Evolutionary conservation across 495 filamentous ascomycete genomes (phyloP).

Genomic region (Aspergillus panamensis): DNA sequence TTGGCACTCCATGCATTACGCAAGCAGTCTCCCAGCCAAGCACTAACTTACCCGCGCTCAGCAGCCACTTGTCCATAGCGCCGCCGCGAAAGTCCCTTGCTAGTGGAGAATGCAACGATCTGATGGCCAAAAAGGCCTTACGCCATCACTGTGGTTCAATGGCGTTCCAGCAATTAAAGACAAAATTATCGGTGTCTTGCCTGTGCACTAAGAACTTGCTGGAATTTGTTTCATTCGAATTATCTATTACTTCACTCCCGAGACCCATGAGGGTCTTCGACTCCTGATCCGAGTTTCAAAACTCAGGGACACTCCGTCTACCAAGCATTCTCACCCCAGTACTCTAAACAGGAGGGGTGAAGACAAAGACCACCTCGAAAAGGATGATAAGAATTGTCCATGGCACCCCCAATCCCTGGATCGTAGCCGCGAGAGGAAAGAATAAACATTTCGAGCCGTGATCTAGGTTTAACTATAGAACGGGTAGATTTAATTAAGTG

Average conservation of each 20-base stretch:
- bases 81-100: constrained; percentile 38
- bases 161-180: constrained; percentile 13
- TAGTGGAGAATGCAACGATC: constrained; percentile 47
- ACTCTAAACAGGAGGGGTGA: no score
- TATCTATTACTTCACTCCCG: not conserved
- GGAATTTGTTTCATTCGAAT: not conserved
- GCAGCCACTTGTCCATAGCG: constrained; percentile 38
- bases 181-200: not conserved
- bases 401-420: no score
- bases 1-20: constrained; percentile 37
- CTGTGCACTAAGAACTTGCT: not conserved
- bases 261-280: no score
- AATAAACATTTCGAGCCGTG: no score
- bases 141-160: constrained; percentile 31
- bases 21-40: constrained; percentile 39
- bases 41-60: constrained; percentile 38
- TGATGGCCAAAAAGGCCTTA: constrained; percentile 27
- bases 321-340: no score
- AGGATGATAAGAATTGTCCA: no score
- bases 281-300: no score
- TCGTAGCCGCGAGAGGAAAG: no score
- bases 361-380: no score
- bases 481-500: no score
- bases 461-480: no score
- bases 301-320: no score